Evolutionary conservation across 2,329 filamentous ascomycete genomes (phyloP).

Genomic region (Pseudocercospora macadamiae): DNA sequence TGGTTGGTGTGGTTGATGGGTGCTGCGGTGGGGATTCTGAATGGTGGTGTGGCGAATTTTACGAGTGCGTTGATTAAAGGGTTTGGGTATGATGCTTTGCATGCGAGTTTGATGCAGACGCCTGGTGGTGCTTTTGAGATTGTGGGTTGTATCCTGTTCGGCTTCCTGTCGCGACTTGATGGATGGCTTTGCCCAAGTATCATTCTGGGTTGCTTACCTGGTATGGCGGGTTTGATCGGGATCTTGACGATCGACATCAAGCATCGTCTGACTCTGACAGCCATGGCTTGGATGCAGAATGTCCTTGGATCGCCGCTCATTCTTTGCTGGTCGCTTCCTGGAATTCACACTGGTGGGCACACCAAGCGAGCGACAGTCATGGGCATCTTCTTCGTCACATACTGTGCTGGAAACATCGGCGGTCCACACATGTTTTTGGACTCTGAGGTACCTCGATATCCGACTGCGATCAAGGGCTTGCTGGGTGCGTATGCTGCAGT

Average conservation of each 20-base stretch:
- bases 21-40: conserved; percentile 34
- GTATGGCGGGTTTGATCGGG: conserved; percentile 27
- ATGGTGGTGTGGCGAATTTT: conserved; percentile 44
- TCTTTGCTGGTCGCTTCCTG: conserved; percentile 24
- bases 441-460: conserved; percentile 61
- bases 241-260: conserved; percentile 25
- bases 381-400: conserved; percentile 65
- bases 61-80: conserved; percentile 31
- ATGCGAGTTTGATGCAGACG: conserved; percentile 67
- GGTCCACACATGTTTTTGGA: conserved; percentile 64
- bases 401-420: conserved; percentile 66
- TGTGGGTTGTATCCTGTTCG: conserved; percentile 19
- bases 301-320: conserved; percentile 28
- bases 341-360: conserved; percentile 48
- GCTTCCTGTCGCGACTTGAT: conserved; percentile 11
- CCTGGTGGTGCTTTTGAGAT: conserved; percentile 37
- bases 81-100: conserved; percentile 63
- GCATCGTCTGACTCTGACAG: conserved; percentile 24
- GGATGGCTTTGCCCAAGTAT: conserved; percentile 21
- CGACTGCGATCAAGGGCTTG: conserved; percentile 45
- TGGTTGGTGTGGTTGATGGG: conserved; percentile 59
- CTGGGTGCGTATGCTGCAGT: conserved; percentile 19
- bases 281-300: conserved; percentile 27
- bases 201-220: conserved; percentile 23
- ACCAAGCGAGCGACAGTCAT: conserved; percentile 68